Percentiles rank a stretch among this genome's conserved stretches.
These are phyloP conservation scores for Serpula lacrymans DNA, from an alignment of 768 basidiomycete species.

Conservation along the genomic window DNA sequence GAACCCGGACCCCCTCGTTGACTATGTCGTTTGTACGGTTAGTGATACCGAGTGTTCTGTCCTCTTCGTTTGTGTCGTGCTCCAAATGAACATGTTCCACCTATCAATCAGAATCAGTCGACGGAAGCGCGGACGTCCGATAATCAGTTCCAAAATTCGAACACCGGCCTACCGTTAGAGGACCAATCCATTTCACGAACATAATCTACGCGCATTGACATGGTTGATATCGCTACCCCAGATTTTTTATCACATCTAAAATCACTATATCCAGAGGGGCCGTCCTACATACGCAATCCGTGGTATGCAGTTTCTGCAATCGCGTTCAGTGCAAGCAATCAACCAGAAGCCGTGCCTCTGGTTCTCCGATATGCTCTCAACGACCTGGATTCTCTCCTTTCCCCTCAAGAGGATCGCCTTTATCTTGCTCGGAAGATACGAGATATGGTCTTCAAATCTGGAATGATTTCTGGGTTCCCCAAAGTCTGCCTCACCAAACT, in stretches of 20 bases:
- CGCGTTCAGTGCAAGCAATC: slow-evolving; percentile 56
- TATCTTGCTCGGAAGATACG: slow-evolving; percentile 52
- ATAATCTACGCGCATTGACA: slow-evolving; percentile 7
- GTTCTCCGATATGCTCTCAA: slow-evolving; percentile 50
- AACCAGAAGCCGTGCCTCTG: slow-evolving; percentile 52
- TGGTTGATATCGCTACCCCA: slow-evolving; percentile 34
- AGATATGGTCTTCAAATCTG: slow-evolving; percentile 62
- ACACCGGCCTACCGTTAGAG: no score
- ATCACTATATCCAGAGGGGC: slow-evolving; percentile 38
- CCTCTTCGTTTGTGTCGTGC: no score
- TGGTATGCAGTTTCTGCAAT: slow-evolving; percentile 62
- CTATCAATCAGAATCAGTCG: no score
- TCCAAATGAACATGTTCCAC: no score
- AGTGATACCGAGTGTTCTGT: no score
- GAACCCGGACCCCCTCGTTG: no score
- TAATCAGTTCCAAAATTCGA: no score
- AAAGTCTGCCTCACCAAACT: slow-evolving; percentile 36
- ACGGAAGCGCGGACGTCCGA: no score
- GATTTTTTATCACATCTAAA: slow-evolving; percentile 43
- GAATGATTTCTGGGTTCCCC: slow-evolving; percentile 53
- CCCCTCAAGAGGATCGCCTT: slow-evolving; percentile 31
- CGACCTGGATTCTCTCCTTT: slow-evolving; percentile 35
- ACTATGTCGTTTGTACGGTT: no score
- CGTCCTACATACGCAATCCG: slow-evolving; percentile 34
- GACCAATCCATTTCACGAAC: no score